phyloP scores from a whole-genome alignment of 345 rosid genomes.

The Kernera saxatilis region DNA sequence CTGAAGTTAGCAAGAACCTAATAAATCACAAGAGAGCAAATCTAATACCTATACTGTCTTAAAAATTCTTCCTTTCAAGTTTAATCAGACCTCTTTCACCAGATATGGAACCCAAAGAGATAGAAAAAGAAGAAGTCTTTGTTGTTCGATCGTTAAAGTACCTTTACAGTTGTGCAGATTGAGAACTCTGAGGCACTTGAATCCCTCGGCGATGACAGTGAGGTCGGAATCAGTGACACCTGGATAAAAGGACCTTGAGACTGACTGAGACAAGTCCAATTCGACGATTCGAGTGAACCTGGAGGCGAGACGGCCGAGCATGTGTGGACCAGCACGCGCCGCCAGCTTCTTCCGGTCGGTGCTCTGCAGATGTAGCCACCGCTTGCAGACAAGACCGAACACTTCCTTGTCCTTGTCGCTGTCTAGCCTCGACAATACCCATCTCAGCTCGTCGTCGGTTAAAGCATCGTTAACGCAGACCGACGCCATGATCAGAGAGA shows the following conservation, averaged over 20 bases:
- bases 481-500: conserved; percentile 34
- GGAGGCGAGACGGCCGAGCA: conserved; percentile 78
- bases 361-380: conserved; percentile 86
- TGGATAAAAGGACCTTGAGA: conserved; percentile 81
- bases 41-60: neutral
- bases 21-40: conserved; percentile 2
- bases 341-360: conserved; percentile 81
- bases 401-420: conserved; percentile 72
- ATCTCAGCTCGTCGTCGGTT: conserved; percentile 80
- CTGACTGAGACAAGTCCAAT: conserved; percentile 89
- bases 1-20: neutral
- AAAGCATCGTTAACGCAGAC: conserved; percentile 61
- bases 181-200: conserved; percentile 56
- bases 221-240: conserved; percentile 92
- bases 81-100: neutral
- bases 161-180: conserved; percentile 65
- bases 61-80: neutral
- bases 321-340: conserved; percentile 87
- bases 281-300: conserved; percentile 68
- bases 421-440: conserved; percentile 59
- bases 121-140: neutral
- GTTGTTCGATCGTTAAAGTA: neutral
- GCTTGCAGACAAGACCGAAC: conserved; percentile 86
- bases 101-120: neutral
- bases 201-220: conserved; percentile 56